Base-by-base conservation (phyloP, 768 basidiomycete genomes). In the Erythrobasidium yunnanense region DNA sequence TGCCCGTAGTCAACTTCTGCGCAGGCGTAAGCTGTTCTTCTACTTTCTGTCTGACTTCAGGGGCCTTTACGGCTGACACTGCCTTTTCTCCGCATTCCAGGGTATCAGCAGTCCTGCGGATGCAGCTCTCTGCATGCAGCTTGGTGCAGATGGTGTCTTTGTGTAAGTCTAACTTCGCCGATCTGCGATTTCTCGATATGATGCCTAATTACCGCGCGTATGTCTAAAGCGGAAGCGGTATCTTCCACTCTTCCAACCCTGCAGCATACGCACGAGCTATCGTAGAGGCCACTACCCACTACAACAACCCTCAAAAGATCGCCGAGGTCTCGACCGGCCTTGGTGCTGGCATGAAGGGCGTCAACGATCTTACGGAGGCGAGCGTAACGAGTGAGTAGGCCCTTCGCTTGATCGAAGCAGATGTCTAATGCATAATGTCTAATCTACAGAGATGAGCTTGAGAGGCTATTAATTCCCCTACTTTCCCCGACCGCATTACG, bases 51-150 rank as follows among this genome's bases (percentile, higher is more conserved):
- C 4, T n/a, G 60, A 6, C n/a, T 51, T 5, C 18, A 51, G 18
- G 17, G 5, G 18, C 2, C 8, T 50, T 46, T 58, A 60, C 2
- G 63, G 20, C 34, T 49, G 17, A 25, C 35, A n/a, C 20, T 13
- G 27, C 8, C 35, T 18, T n/a, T n/a, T n/a, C n/a, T n/a, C n/a
- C n/a, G n/a, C n/a, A n/a, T n/a, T n/a, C n/a, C n/a, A n/a, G n/a
- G 70, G 67, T 15, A 70, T 68, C 57, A 63, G 73, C 3, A 75
- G 73, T 17, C 75, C 76, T 84, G 90, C 88, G 70, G 93, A 99
- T 76, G 93, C 93, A 17, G 95, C 95, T 2, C 77, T 95, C 69
- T 92, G 95, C 91, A 96, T 95, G 91, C 91, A 93, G 74, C 82
- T 95, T 34, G 90, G 90, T 38, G 91, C 90, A 76, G 92, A 68